phyloP scores from a whole-genome alignment of 805 yeast genomes.

The Danielia reshetovae region DNA sequence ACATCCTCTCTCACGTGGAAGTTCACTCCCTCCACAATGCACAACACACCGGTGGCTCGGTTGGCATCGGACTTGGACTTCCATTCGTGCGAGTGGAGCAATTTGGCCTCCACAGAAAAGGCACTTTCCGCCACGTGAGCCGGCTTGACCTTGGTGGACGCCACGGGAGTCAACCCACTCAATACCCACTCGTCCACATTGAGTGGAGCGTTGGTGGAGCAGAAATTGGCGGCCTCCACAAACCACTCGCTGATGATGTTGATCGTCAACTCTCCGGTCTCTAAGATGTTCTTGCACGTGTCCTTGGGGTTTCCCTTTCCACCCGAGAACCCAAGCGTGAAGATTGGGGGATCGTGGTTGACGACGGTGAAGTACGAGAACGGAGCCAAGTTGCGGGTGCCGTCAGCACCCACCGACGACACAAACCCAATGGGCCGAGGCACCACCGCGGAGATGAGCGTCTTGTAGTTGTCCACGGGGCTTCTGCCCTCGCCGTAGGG shows the following conservation, averaged over 20 bases:
- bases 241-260: constrained; percentile 62
- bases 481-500: constrained; percentile 38
- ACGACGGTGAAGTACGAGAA: constrained; percentile 51
- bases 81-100: constrained; percentile 43
- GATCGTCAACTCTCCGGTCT: constrained; percentile 51
- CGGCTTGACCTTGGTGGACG: constrained; percentile 45
- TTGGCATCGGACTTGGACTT: constrained; percentile 35
- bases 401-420: constrained; percentile 43
- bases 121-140: constrained; percentile 61
- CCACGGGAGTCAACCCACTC: constrained; percentile 47
- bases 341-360: constrained; percentile 55
- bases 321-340: constrained; percentile 46
- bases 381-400: constrained; percentile 53
- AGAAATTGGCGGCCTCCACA: constrained; percentile 56
- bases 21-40: constrained; percentile 52
- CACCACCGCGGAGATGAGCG: constrained; percentile 47
- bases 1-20: constrained; percentile 58
- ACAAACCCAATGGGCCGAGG: constrained; percentile 64
- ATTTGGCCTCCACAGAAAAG: constrained; percentile 54
- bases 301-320: constrained; percentile 43
- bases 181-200: constrained; percentile 54
- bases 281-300: constrained; percentile 45
- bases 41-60: constrained; percentile 33
- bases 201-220: constrained; percentile 44
- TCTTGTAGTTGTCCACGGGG: constrained; percentile 44